These are phyloP conservation scores for Penicillium polonicum DNA, from an alignment of 2,329 filamentous ascomycete species.

Conservation along the genomic window DNA sequence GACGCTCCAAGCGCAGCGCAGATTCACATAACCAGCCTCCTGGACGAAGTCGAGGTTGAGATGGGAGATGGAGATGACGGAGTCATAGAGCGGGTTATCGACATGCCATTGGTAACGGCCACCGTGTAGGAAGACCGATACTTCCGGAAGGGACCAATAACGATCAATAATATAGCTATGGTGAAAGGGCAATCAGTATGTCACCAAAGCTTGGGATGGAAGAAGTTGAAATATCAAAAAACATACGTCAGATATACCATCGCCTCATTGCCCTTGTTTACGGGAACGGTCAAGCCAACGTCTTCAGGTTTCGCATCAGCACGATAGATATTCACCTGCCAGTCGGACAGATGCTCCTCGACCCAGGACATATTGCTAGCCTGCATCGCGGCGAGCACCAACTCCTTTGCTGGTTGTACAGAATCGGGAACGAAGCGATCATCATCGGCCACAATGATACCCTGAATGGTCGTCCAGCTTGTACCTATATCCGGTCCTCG, in stretches of 20 bases:
- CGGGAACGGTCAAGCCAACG: constrained; percentile 40
- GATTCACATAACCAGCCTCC: constrained; percentile 35
- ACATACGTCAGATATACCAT: constrained; percentile 51
- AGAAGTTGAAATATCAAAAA: not conserved
- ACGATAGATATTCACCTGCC: constrained; percentile 38
- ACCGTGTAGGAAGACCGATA: constrained; percentile 44
- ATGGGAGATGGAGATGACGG: constrained; percentile 26
- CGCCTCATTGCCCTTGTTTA: constrained; percentile 50
- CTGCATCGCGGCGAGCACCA: constrained; percentile 24
- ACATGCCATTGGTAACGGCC: constrained; percentile 46
- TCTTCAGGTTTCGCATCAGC: constrained; percentile 41
- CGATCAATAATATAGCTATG: constrained; percentile 25
- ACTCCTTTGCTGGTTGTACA: constrained; percentile 12
- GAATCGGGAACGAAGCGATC: not conserved
- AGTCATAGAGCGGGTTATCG: constrained; percentile 29
- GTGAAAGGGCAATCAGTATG: not conserved
- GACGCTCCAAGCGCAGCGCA: constrained; percentile 33
- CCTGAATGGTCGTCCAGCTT: constrained; percentile 1
- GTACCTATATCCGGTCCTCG: constrained; percentile 8
- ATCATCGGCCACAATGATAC: not conserved
- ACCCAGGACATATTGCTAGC: constrained; percentile 26
- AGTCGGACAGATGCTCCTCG: constrained; percentile 15
- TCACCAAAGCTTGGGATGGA: too few species aligned
- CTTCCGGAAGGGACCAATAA: constrained; percentile 42
- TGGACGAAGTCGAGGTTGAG: constrained; percentile 33